A percentile compares a stretch with the other conserved stretches of the same genome.
phyloP scores from a whole-genome alignment of 257 asterid genomes.

The Forsythia suspensa region DNA sequence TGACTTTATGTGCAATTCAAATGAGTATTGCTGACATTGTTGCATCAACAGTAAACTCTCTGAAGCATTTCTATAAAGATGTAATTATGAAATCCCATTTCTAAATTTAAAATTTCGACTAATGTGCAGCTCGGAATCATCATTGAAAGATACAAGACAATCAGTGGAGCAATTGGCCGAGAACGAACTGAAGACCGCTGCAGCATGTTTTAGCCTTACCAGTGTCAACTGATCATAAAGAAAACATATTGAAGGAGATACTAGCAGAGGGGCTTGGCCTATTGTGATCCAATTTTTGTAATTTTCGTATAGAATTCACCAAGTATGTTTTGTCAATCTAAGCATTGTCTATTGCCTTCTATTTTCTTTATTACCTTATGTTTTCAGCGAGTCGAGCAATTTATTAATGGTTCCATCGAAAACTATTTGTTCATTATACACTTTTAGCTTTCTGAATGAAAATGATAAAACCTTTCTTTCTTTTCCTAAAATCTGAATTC shows the following conservation, averaged over 20 bases:
- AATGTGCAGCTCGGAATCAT: conserved; percentile 66
- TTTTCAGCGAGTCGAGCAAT: not conserved
- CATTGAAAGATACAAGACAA: conserved; percentile 64
- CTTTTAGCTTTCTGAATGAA: no score
- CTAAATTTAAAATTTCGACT: not conserved
- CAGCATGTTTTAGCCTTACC: conserved; percentile 84
- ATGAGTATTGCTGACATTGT: no score
- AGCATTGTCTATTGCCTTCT: not conserved
- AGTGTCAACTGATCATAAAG: conserved; percentile 49
- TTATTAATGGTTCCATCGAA: no score
- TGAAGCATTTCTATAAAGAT: no score
- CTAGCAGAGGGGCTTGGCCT: conserved; percentile 25
- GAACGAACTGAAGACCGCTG: conserved; percentile 81
- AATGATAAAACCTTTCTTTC: no score
- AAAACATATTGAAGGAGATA: conserved; percentile 17
- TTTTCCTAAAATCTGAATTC: no score
- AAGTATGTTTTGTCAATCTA: conserved; percentile 6
- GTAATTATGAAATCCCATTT: not conserved
- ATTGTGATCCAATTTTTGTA: conserved; percentile 22
- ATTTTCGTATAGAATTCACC: conserved; percentile 19
- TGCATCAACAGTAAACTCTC: not conserved
- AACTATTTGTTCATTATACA: no score
- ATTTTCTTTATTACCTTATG: conserved; percentile 3
- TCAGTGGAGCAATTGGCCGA: conserved; percentile 67
- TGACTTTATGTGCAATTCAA: not conserved